Conservation (phyloP, 148 eudicot species). For the Polygonum aviculare region DNA sequence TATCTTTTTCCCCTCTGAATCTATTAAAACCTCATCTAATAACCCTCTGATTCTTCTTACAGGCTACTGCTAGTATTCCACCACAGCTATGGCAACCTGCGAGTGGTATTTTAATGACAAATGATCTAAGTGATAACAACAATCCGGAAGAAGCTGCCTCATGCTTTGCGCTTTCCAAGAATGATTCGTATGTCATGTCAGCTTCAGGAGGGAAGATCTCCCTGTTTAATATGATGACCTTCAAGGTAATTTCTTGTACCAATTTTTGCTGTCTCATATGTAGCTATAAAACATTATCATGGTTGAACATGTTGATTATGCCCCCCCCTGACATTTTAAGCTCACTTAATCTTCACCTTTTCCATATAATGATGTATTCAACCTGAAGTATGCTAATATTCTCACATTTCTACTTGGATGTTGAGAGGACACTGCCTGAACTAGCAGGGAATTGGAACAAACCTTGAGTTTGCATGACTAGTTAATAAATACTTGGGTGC, state of each 20-base stretch:
- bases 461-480: neutral
- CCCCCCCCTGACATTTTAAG: neutral
- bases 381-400: neutral
- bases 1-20: neutral
- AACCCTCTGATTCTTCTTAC: conserved; percentile 10
- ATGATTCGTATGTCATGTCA: conserved; percentile 95
- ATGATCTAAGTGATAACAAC: conserved; percentile 67
- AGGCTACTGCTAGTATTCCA: conserved; percentile 88
- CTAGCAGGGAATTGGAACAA: neutral
- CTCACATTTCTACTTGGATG: neutral
- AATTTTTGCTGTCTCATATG: neutral
- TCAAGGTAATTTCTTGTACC: conserved; percentile 45
- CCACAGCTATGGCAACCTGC: conserved; percentile 97
- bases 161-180: conserved; percentile 93
- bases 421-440: neutral
- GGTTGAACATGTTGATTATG: neutral
- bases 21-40: neutral
- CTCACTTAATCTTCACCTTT: neutral
- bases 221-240: conserved; percentile 95
- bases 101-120: conserved; percentile 91
- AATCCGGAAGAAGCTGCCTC: conserved; percentile 89
- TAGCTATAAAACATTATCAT: neutral
- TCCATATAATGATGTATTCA: neutral
- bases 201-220: conserved; percentile 95
- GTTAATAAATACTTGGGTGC: neutral